These are phyloP conservation scores for Aureobasidium uvarum DNA, from an alignment of 2,329 filamentous ascomycete species.

Conservation along the genomic window DNA sequence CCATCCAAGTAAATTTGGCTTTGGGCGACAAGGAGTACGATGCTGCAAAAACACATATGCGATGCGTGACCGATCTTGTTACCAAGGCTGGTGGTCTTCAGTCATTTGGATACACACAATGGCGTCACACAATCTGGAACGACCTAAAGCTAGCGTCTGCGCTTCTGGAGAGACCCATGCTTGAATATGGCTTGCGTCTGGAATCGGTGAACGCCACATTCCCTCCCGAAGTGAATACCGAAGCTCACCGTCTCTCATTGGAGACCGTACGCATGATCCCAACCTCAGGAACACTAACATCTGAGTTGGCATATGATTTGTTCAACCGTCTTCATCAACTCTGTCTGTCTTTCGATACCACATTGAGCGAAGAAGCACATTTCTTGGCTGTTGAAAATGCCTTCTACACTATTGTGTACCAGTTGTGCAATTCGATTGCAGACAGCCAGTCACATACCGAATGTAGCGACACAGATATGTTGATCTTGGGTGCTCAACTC, in stretches of 20 bases:
- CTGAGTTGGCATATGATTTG: constrained; percentile 13
- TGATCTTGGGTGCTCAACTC: constrained; percentile 20
- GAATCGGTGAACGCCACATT: not conserved
- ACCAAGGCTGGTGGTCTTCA: constrained; percentile 18
- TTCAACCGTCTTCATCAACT: constrained; percentile 21
- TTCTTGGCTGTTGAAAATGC: constrained; percentile 19
- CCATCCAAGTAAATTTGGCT: constrained; percentile 20
- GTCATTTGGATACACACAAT: constrained; percentile 21
- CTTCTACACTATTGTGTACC: constrained; percentile 17
- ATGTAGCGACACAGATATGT: constrained; percentile 18
- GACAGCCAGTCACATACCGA: constrained; percentile 2
- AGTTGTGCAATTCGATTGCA: constrained; percentile 11
- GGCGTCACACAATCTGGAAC: constrained; percentile 24
- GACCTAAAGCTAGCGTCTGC: constrained; percentile 22
- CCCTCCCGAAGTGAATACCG: constrained; percentile 1
- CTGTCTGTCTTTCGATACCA: constrained; percentile 7
- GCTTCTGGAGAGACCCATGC: constrained; percentile 17
- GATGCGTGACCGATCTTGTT: not conserved
- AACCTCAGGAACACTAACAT: constrained; percentile 2
- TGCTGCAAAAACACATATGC: constrained; percentile 22
- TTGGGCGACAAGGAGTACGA: constrained; percentile 23
- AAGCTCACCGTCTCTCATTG: constrained; percentile 17
- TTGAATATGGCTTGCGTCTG: constrained; percentile 10
- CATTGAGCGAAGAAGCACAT: constrained; percentile 5
- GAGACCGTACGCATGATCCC: constrained; percentile 20